These are phyloP conservation scores for Diaporthe humulicola DNA, from an alignment of 2,329 filamentous ascomycete species.

Conservation along the genomic window DNA sequence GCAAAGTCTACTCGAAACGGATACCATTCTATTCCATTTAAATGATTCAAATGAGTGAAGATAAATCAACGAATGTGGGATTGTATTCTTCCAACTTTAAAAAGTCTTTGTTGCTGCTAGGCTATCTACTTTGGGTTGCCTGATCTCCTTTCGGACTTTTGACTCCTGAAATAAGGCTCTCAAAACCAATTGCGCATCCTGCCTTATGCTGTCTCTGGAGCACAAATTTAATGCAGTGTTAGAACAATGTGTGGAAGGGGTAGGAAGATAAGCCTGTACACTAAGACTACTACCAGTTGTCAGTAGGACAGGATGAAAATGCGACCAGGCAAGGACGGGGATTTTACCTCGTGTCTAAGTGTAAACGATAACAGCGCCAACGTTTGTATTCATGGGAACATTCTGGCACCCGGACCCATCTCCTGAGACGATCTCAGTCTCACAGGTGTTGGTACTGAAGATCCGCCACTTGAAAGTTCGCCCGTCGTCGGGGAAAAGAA, in stretches of 20 bases:
- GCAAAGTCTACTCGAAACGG: too few relatives aligned
- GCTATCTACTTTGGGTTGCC: not conserved
- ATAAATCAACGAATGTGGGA: too few relatives aligned
- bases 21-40: too few relatives aligned
- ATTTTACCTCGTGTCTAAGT: not conserved
- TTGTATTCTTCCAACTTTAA: too few relatives aligned
- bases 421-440: not conserved
- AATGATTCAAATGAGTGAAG: too few relatives aligned
- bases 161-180: too few relatives aligned
- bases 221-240: not conserved
- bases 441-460: not conserved
- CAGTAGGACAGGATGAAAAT: not conserved
- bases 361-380: not conserved
- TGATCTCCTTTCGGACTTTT: not conserved
- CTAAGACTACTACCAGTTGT: not conserved
- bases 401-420: not conserved
- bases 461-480: not conserved
- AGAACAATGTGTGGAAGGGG: not conserved
- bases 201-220: not conserved
- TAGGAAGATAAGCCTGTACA: not conserved
- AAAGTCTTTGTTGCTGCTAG: not conserved
- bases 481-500: not conserved
- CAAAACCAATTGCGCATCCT: too few relatives aligned
- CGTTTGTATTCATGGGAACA: not conserved
- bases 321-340: not conserved